Conservation (phyloP, 176 grass and related monocot species). For the Pharus latifolius region DNA sequence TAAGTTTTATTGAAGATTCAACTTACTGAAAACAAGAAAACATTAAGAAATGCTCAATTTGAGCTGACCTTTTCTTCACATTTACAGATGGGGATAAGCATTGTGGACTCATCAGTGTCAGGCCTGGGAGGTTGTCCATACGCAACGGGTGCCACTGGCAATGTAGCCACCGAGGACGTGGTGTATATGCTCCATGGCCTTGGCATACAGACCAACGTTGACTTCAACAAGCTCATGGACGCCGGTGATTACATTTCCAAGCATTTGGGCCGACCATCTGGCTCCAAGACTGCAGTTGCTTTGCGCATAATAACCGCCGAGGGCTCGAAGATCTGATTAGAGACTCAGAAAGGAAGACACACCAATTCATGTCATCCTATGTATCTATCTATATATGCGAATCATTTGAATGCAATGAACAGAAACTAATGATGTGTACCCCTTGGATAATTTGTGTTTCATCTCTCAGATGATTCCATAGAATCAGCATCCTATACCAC, state of each 20-base stretch:
- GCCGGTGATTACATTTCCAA: conserved; percentile 86
- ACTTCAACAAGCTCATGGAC: conserved; percentile 69
- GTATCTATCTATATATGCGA: background rate
- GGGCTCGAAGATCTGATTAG: background rate
- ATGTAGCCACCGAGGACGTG: conserved; percentile 76
- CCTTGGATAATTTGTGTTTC: background rate
- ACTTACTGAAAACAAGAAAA: background rate
- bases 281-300: conserved; percentile 65
- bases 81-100: conserved; percentile 62
- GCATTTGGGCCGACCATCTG: conserved; percentile 49
- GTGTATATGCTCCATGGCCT: conserved; percentile 93
- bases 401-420: background rate
- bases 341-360: background rate
- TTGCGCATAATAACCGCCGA: conserved; percentile 30
- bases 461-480: background rate
- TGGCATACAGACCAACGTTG: conserved; percentile 62
- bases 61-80: background rate
- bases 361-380: background rate
- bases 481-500: too few species aligned
- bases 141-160: conserved; percentile 74
- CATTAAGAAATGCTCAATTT: background rate
- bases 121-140: conserved; percentile 87
- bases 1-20: background rate
- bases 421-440: background rate
- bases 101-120: conserved; percentile 71